Conservation (phyloP, 2,329 filamentous ascomycete genomes). For the Trichoderma semiorbis region DNA sequence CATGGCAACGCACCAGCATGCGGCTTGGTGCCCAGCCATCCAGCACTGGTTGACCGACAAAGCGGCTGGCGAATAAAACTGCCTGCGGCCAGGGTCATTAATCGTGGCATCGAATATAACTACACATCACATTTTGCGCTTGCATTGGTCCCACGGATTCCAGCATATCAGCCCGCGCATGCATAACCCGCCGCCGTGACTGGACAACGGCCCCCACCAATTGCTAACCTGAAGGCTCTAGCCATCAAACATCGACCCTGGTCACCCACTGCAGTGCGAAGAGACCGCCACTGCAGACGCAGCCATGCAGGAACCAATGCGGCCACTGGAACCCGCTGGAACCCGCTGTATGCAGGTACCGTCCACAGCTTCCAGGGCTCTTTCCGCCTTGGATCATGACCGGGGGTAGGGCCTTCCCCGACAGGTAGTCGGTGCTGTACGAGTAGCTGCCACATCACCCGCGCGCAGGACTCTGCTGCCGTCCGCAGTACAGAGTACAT, state of each 20-base stretch:
- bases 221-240: background rate
- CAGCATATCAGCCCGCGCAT: constrained; percentile 2
- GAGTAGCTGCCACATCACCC: constrained; percentile 4
- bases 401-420: background rate
- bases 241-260: background rate
- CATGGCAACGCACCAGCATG: background rate
- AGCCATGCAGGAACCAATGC: constrained; percentile 18
- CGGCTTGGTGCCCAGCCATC: background rate
- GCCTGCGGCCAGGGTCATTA: background rate
- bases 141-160: background rate
- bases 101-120: background rate
- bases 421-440: background rate
- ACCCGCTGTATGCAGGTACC: constrained; percentile 16
- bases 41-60: constrained; percentile 9
- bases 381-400: constrained; percentile 8
- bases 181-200: constrained; percentile 4
- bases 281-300: constrained; percentile 17
- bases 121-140: background rate
- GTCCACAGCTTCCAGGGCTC: constrained; percentile 10
- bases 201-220: constrained; percentile 8
- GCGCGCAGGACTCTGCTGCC: background rate
- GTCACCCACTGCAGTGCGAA: background rate
- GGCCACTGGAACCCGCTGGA: constrained; percentile 15
- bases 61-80: background rate
- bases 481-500: background rate